Evolutionary conservation across 352 stramenopile genomes (phyloP).

Genomic region (Saprolegnia diclina): DNA sequence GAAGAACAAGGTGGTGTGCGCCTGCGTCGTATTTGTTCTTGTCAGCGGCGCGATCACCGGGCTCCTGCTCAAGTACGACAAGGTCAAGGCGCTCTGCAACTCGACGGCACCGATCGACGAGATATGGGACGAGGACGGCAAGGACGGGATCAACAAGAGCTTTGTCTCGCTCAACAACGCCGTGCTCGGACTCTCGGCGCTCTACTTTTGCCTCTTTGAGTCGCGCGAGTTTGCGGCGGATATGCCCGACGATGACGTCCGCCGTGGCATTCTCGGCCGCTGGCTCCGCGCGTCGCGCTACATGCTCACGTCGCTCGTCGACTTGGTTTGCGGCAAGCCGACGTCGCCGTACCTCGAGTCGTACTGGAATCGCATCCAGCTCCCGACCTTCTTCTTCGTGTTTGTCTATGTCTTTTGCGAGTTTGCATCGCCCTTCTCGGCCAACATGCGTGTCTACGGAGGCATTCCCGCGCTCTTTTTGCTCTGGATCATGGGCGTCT

Average conservation of each 20-base stretch:
- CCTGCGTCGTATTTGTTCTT: background rate
- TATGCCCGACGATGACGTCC: too few species aligned
- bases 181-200: background rate
- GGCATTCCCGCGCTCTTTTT: background rate
- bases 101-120: background rate
- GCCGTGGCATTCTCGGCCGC: too few species aligned
- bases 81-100: background rate
- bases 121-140: too few species aligned
- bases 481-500: background rate
- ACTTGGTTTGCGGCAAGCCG: too few species aligned
- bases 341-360: too few species aligned
- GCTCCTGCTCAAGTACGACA: background rate
- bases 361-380: too few species aligned
- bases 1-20: background rate
- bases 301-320: too few species aligned
- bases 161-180: background rate
- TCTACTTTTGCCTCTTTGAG: slow-evolving; percentile 14
- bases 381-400: background rate
- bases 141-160: background rate
- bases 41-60: background rate
- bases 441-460: background rate
- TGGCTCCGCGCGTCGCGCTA: too few species aligned
- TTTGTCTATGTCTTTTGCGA: background rate
- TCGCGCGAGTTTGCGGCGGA: background rate
- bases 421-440: background rate